phyloP scores from a whole-genome alignment of 352 stramenopile genomes.

The Phytophthora brassicae region DNA sequence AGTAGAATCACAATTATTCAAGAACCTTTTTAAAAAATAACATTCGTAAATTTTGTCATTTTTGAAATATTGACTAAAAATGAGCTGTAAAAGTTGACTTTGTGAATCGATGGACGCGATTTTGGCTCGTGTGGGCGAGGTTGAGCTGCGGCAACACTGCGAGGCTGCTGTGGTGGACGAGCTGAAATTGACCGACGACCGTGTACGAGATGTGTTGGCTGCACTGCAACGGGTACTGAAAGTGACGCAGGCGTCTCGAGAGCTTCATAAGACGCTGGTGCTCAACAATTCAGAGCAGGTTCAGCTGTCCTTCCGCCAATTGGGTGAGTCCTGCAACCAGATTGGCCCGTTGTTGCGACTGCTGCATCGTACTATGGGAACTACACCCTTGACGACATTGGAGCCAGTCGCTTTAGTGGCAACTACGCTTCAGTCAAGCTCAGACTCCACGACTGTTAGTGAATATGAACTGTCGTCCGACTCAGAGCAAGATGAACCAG shows the following conservation, averaged over 20 bases:
- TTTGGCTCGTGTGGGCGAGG: slow-evolving; percentile 18
- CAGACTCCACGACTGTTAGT: slow-evolving; percentile 12
- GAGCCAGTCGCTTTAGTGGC: too few species aligned
- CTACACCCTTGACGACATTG: neutral
- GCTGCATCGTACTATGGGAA: slow-evolving; percentile 15
- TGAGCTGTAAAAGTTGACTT: too few species aligned
- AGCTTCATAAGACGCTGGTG: slow-evolving; percentile 24
- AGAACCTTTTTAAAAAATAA: too few species aligned
- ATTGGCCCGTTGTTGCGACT: slow-evolving; percentile 21
- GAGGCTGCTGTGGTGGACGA: slow-evolving; percentile 17
- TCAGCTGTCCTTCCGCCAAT: slow-evolving; percentile 17
- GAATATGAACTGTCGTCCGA: slow-evolving; percentile 16
- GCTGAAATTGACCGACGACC: slow-evolving; percentile 2
- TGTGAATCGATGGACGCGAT: slow-evolving; percentile 23
- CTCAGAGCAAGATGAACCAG: slow-evolving; percentile 4
- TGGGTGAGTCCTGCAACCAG: slow-evolving; percentile 23
- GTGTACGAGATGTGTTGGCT: slow-evolving; percentile 12
- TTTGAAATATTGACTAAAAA: too few species aligned
- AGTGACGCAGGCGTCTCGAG: slow-evolving; percentile 20
- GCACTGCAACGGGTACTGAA: slow-evolving; percentile 17
- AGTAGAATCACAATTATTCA: too few species aligned
- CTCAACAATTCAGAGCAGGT: slow-evolving; percentile 18
- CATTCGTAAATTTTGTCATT: too few species aligned
- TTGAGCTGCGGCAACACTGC: slow-evolving; percentile 23
- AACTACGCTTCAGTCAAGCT: neutral